Evolutionary conservation across 1,139 yeast species (phyloP).

Genomic region (Kodamaea sp.): DNA sequence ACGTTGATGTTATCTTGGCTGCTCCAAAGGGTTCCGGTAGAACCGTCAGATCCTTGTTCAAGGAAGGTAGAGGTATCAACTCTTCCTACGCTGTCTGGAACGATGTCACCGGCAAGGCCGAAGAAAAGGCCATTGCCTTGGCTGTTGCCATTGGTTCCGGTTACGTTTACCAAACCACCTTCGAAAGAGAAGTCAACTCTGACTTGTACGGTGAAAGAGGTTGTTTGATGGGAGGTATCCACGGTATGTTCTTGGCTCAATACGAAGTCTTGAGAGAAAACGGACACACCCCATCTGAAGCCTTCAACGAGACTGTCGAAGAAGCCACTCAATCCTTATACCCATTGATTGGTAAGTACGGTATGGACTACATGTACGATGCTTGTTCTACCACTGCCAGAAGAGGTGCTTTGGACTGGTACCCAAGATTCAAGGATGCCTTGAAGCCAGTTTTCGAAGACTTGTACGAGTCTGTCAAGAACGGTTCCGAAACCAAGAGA

Average conservation of each 20-base stretch:
- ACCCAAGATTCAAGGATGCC: constrained; percentile 98
- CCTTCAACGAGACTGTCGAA: constrained; percentile 99
- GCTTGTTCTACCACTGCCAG: constrained; percentile 99
- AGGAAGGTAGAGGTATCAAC: constrained; percentile 99
- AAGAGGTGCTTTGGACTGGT: constrained; percentile 99
- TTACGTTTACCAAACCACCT: constrained; percentile 99
- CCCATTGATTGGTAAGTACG: constrained; percentile 98
- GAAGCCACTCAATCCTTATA: constrained; percentile 99
- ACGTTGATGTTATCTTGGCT: constrained; percentile 95
- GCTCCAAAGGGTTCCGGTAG: constrained; percentile 99
- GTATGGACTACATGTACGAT: constrained; percentile 99
- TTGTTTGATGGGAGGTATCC: constrained; percentile 99
- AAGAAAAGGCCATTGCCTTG: constrained; percentile 97
- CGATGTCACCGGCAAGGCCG: constrained; percentile 98
- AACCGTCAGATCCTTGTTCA: constrained; percentile 98
- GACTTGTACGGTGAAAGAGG: constrained; percentile 99
- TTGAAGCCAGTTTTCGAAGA: constrained; percentile 98
- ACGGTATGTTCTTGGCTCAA: constrained; percentile 99
- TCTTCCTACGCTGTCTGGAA: constrained; percentile 99
- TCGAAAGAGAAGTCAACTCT: constrained; percentile 98
- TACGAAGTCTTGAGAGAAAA: constrained; percentile 99
- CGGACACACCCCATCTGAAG: constrained; percentile 99
- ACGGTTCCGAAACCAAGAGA: constrained; percentile 97
- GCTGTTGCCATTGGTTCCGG: constrained; percentile 99
- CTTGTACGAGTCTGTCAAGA: constrained; percentile 91